Evolutionary conservation across 805 yeast genomes (phyloP), one percentile per base, ranked within the genome.

Genomic region (Pichia paraexigua): DNA sequence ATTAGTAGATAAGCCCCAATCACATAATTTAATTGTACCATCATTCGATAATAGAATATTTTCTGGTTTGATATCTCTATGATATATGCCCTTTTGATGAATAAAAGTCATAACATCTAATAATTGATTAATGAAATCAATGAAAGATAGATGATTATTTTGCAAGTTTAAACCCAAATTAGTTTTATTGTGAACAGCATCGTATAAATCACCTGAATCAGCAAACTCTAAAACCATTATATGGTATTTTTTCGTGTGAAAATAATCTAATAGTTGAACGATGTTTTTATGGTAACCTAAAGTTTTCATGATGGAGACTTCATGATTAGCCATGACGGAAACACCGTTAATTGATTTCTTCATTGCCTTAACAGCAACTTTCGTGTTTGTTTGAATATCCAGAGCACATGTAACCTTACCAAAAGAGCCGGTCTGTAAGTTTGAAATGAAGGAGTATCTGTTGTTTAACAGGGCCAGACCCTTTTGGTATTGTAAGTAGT

Each of bases 31-130:
- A 47, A 83, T 71, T 28, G 75, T 63, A 45, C 83, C 82, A 48
- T 71, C 66, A 5, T 65, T 64, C 56, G 75, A 76, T 48, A 84
- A 67, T 32, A 84, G 66, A 28, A 84, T 74, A 59, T 84, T 84
- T 65, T 84, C 91, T 1, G 91, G 91, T 64, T 84, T 84, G 52
- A 84, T 75, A 61, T 84, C 91, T 46, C 91, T 71, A 63, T 84
- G 91, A 56, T 78, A 83, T 15, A 84, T 72, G 0, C 84, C 83
- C 42, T 69, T 65, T 5, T 75, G 64, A 60, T 85, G 92, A 5
- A 84, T 72, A 58, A 69, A 79, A 15, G 65, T 58, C 27, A 85
- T 66, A 10, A 84, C 87, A 40, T 69, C 66, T 51, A 69, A 66
- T 49, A 85, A 58, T 63, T 83, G 85, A 48, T 68, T 68, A 39